A percentile compares a stretch with the other conserved stretches of the same genome.
Evolutionary conservation across 1,284 basidiomycete species (phyloP).

Genomic region (Boletus subluridellus): DNA sequence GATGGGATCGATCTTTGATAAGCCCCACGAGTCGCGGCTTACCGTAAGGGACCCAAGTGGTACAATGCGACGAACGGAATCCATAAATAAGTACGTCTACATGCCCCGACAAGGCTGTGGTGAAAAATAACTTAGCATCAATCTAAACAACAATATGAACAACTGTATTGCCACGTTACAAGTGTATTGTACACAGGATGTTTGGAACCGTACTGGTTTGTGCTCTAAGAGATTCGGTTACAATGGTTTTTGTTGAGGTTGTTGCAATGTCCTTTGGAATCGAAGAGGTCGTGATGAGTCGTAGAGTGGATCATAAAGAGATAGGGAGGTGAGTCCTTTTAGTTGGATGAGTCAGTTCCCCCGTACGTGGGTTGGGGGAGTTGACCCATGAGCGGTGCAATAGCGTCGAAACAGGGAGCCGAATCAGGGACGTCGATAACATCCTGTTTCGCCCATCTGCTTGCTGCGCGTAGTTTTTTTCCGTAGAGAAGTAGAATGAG

Average conservation of each 20-base stretch:
- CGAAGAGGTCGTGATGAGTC: constrained; percentile 1
- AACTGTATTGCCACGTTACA: neutral
- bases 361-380: constrained; percentile 18
- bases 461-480: constrained; percentile 18
- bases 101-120: neutral
- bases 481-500: constrained; percentile 20
- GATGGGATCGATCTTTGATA: neutral
- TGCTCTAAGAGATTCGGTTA: neutral
- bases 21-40: neutral
- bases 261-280: neutral
- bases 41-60: neutral
- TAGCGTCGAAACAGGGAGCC: neutral
- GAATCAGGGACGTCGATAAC: neutral
- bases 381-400: constrained; percentile 13
- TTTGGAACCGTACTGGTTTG: neutral
- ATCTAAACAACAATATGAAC: neutral
- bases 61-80: neutral
- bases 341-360: constrained; percentile 7
- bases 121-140: neutral
- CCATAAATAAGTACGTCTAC: neutral
- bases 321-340: neutral
- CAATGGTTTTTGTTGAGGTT: neutral
- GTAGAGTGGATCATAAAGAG: neutral
- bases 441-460: constrained; percentile 28
- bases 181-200: neutral